These are phyloP conservation scores for Cladosporium colombiae DNA, from an alignment of 2,329 filamentous ascomycete genomes.

Conservation along the genomic window DNA sequence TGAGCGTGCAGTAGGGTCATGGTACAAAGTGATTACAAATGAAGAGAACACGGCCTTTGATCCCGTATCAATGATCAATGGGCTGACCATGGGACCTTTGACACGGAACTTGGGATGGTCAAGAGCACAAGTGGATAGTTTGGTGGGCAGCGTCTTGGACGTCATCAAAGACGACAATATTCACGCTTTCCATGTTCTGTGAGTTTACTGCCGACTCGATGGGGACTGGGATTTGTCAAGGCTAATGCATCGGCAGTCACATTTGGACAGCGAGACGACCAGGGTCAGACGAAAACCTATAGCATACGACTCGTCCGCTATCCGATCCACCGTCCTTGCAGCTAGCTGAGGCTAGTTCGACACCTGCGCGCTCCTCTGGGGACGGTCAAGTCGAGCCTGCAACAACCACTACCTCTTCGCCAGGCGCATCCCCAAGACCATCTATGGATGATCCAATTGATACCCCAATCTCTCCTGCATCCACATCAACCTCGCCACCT, in stretches of 20 bases:
- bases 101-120: constrained; percentile 64
- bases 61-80: constrained; percentile 41
- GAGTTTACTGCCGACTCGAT: constrained; percentile 23
- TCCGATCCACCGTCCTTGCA: not conserved
- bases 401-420: not conserved
- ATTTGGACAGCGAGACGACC: constrained; percentile 51
- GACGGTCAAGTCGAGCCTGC: not conserved
- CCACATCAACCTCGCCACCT: not conserved
- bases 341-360: not conserved
- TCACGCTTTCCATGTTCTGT: constrained; percentile 21
- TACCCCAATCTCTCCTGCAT: not conserved
- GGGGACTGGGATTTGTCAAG: not conserved
- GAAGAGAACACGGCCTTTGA: constrained; percentile 65
- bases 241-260: constrained; percentile 40
- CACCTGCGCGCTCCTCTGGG: not conserved
- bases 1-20: constrained; percentile 61
- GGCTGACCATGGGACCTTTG: constrained; percentile 47
- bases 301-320: constrained; percentile 1
- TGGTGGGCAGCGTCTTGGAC: constrained; percentile 63
- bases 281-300: constrained; percentile 24
- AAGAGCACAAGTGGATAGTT: constrained; percentile 58
- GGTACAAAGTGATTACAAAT: constrained; percentile 79
- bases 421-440: not conserved
- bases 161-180: constrained; percentile 40
- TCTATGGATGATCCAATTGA: not conserved